phyloP scores from a whole-genome alignment of 163 green algal species.

The Prototheca wickerhamii region DNA sequence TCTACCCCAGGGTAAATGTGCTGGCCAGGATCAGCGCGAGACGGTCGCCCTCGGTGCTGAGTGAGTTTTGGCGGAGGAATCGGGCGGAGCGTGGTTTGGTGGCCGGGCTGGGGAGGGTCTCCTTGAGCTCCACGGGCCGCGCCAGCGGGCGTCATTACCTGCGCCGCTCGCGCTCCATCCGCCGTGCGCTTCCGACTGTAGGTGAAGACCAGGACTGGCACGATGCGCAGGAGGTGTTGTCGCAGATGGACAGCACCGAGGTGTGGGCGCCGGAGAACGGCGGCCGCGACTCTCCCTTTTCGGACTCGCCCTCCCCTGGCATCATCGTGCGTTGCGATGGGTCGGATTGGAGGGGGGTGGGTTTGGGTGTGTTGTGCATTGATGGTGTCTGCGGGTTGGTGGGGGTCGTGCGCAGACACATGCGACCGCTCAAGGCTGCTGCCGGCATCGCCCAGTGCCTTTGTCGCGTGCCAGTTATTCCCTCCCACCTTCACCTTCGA shows the following conservation, averaged over 20 bases:
- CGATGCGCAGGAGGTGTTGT: constrained; percentile 2
- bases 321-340: neutral
- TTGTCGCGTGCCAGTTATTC: too few relatives aligned
- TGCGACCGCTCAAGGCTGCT: too few relatives aligned
- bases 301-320: neutral
- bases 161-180: neutral
- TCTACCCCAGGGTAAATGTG: neutral
- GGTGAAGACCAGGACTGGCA: constrained; percentile 5
- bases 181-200: neutral
- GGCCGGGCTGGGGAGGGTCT: neutral
- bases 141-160: too few relatives aligned
- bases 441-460: too few relatives aligned
- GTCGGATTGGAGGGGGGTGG: neutral
- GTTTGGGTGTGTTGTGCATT: too few relatives aligned
- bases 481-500: too few relatives aligned
- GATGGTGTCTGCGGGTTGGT: too few relatives aligned
- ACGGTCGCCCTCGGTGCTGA: neutral
- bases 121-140: too few relatives aligned
- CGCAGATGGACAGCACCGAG: neutral
- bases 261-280: neutral
- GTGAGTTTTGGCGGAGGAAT: neutral
- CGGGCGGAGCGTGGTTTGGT: too few relatives aligned
- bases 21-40: neutral
- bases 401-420: too few relatives aligned
- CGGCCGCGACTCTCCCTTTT: neutral